Conservation (phyloP, 106 monocot species). For the Triglochin maritima region DNA sequence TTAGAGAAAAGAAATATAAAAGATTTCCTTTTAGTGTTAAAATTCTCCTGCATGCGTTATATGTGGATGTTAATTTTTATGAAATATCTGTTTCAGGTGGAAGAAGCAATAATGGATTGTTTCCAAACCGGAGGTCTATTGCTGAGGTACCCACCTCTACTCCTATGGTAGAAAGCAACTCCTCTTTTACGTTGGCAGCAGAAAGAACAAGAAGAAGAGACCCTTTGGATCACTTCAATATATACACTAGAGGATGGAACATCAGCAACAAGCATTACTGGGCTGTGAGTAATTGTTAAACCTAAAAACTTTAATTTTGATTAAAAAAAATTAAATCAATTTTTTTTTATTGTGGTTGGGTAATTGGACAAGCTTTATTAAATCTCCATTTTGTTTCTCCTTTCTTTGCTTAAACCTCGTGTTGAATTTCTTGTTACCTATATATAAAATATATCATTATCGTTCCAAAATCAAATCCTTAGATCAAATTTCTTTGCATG, state of each 20-base stretch:
- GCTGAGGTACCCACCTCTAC: background rate
- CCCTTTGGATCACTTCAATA: slow-evolving; percentile 40
- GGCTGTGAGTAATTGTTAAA: slow-evolving; percentile 46
- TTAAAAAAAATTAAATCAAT: background rate
- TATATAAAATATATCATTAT: too few relatives aligned
- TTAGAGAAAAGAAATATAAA: too few relatives aligned
- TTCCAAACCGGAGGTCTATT: background rate
- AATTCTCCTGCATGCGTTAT: too few relatives aligned
- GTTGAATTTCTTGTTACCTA: too few relatives aligned
- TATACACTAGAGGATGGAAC: slow-evolving; percentile 85
- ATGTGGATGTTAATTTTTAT: too few relatives aligned
- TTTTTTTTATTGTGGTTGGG: too few relatives aligned
- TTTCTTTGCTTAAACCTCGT: background rate
- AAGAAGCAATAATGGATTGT: background rate
- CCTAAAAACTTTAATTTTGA: background rate
- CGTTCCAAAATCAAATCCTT: too few relatives aligned
- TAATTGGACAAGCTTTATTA: too few relatives aligned
- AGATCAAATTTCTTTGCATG: too few relatives aligned
- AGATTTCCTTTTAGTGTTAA: too few relatives aligned
- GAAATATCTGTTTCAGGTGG: too few relatives aligned
- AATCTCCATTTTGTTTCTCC: background rate
- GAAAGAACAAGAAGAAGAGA: slow-evolving; percentile 64
- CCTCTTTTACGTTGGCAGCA: slow-evolving; percentile 54
- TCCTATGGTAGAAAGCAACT: slow-evolving; percentile 4
- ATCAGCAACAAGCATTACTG: slow-evolving; percentile 76